Evolutionary conservation across 176 grass and related monocot genomes (phyloP), one percentile per base, ranked within the genome.

Genomic region (Oryza glumipatula): DNA sequence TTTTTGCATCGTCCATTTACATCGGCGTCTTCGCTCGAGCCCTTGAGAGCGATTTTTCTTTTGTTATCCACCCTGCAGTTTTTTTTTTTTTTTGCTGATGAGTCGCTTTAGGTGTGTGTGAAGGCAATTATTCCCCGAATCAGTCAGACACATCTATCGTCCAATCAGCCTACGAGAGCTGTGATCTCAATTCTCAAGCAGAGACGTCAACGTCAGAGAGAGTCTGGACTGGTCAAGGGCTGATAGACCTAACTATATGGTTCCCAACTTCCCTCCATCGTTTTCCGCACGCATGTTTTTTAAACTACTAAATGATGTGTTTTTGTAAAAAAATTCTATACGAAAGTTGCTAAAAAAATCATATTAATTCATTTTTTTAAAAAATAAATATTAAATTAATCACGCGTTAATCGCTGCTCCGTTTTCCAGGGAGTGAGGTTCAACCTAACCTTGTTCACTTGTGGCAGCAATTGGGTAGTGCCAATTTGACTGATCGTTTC

Each of bases 61-160:
- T 56, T 56, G 51, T 19, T 3, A 22, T 16, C 8, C n/a, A 38
- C 67, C 28, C 4, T 21, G 51, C 51, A 19, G 12, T 0, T 12
- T 73, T 26, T 26, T 26, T 26, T 26, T 26, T 16, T 6, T 11
- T 52, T 83, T 60, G 33, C 23, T 3, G 49, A 75, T 46, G 61
- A 41, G 54, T 38, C 43, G 0, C 61, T n/a, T 46, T 19, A 21
- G 63, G 48, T 16, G n/a, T 28, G 52, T 83, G 67, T 71, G 80
- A 76, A 83, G 83, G n/a, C 43, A 7, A 49, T 32, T 82, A 88
- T 87, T 70, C 86, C 48, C 38, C 28, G 32, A 11, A 8, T 68
- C 44, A 74, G 76, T 17, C 68, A 4, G 30, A 38, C 52, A n/a
- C 71, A 48, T 56, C 16, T 7, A 56, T 56, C 52, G 16, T 6